Base-by-base conservation (phyloP, 192 early-diverging fungal species). In the Podochytrium sp. region DNA sequence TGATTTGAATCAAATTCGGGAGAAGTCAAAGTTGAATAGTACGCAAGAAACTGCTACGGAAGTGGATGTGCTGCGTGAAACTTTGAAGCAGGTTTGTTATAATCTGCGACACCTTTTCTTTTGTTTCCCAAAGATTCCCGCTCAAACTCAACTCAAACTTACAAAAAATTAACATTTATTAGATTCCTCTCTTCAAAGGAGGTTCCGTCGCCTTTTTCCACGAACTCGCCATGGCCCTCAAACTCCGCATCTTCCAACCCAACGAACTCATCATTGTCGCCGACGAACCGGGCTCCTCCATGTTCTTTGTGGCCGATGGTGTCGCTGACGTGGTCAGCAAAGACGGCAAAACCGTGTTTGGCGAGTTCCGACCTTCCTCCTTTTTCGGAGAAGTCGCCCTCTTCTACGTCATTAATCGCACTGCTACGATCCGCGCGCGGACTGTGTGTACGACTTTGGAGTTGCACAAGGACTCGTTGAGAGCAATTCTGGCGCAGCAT, bases 311-410 rank as follows among this genome's bases (percentile, higher is more conserved):
- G 1, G 66, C 88, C 27, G 85, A 84, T 56, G 86, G 86, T 30
- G 71, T 58, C 14, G 86, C 79, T 16, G 79, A 87, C 50, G 85
- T 87, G 2, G 75, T 83, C 14, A 84, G 80, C 16, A 81, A 88
- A 38, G 81, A 87, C 56, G 81, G 82, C 2, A 71, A 39, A 25
- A 74, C 58, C 14, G 61, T 83, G 14, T 87, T 77, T 60, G 86
- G 85, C 32, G 80, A 85, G 51, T 65, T 88, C 39, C 50, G 53
- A 29, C 41, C 69, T 10, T 75, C 71, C 12, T 64, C 78, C 29
- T 87, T 80, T 61, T 87, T 87, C 69, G 86, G 86, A 3, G 86
- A 87, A 75, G 86, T 87, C 23, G 82, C 86, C 14, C 69, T 87
- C 23, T 85, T 87, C 43, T 88, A 73, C 55, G 83, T 84, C 42